Conservation (phyloP, 2,329 filamentous ascomycete genomes). For the Arthrobotrys sinensis region DNA sequence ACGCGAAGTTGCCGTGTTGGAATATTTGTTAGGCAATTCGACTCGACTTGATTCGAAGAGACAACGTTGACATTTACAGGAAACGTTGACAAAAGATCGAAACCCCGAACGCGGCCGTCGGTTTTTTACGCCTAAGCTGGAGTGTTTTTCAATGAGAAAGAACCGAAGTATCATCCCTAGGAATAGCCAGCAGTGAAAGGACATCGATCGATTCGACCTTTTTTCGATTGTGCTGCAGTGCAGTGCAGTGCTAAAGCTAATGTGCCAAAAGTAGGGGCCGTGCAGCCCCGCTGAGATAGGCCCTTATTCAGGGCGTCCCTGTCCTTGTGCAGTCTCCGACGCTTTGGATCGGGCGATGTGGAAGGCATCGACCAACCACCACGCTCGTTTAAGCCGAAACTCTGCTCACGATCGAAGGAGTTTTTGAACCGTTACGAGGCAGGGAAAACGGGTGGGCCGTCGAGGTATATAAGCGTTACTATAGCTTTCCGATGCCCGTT, state of each 20-base stretch:
- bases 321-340: constrained; percentile 1
- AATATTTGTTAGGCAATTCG: constrained; percentile 3
- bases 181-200: background rate
- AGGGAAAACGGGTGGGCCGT: background rate
- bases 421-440: background rate
- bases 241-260: background rate
- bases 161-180: background rate
- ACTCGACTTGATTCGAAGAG: background rate
- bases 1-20: background rate
- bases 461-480: background rate
- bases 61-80: background rate
- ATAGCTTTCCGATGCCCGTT: constrained; percentile 4
- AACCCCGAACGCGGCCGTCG: background rate
- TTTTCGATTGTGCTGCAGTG: constrained; percentile 21
- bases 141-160: background rate
- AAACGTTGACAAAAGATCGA: constrained; percentile 5
- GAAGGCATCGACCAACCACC: constrained; percentile 27
- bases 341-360: constrained; percentile 35
- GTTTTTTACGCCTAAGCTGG: background rate
- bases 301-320: constrained; percentile 21
- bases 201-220: constrained; percentile 35
- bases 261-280: background rate
- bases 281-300: constrained; percentile 14
- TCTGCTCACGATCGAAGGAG: constrained; percentile 7
- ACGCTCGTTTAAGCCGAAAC: constrained; percentile 35